Evolutionary conservation across 1,139 yeast genomes (phyloP), one percentile per base, ranked within the genome.

Genomic region (Pneumocystis murina): DNA sequence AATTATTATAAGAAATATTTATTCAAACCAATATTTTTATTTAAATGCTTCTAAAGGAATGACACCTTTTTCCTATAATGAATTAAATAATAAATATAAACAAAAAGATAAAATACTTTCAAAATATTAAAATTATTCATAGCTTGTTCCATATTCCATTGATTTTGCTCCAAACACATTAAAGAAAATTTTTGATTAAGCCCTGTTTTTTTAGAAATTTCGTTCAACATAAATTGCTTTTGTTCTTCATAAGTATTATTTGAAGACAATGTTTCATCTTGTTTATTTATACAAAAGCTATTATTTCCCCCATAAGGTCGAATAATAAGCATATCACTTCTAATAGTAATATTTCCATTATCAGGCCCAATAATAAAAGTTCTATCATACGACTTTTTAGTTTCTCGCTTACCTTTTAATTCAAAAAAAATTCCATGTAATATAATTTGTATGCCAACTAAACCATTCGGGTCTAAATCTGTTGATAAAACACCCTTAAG

Each of bases 81-180:
- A 48, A 48, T 48, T 48, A 48, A 30, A 48, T 48, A 48, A 48
- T 48, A 24, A 20, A 48, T 6, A 24, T 24, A 24, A 48, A 16
- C 4, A 24, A 24, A 48, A 6, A 33, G 8, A 33, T 33, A 24
- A 10, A 48, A 48, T 24, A 48, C 59, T 59, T 64, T 65, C 60
- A 65, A 54, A 38, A 62, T 62, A 33, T 84, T 82, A 75, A 91
- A 92, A 67, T 88, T 84, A 61, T 79, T 79, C 30, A 83, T 77
- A 58, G 96, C 91, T 65, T 78, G 80, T 61, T 82, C 84, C 69
- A 82, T 84, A 74, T 88, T 86, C 91, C 95, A 91, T 64, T 82
- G 80, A 70, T 96, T 89, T 73, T 90, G 96, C 71, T 90, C 91
- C 63, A 92, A 86, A 62, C 94, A 80, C 89, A 91, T 83, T 43